Conservation (phyloP, 176 grass and related monocot genomes). For the bread wheat (Triticum aestivum) region IWGSC_CS_RefSeq_v2.1 NC_057796.1:331178277-331178776, state of each 20-base stretch:
- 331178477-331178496: slow-evolving; percentile 10
- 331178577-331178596: slow-evolving; percentile 88
- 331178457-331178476: slow-evolving; percentile 8
- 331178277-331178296: slow-evolving; percentile 95
- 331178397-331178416: slow-evolving; percentile 36
- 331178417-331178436: slow-evolving; percentile 24
- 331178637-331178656: not conserved
- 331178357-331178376: slow-evolving; percentile 99
- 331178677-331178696: slow-evolving; percentile 24
- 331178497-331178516: slow-evolving; percentile 48
- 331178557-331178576: slow-evolving; percentile 72
- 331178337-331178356: slow-evolving; percentile 79
- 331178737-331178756: slow-evolving; percentile 64
- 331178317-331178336: slow-evolving; percentile 83
- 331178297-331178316: slow-evolving; percentile 72
- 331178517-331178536: slow-evolving; percentile 94
- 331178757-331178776: slow-evolving; percentile 86
- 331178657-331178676: not conserved
- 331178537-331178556: slow-evolving; percentile 85
- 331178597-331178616: slow-evolving; percentile 64
- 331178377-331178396: slow-evolving; percentile 91
- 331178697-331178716: slow-evolving; percentile 98
- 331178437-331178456: slow-evolving; percentile 10
- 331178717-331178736: slow-evolving; percentile 90
- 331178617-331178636: slow-evolving; percentile 20